These are phyloP conservation scores for Eucalyptus pauciflora DNA, from an alignment of 345 rosid genomes.

Conservation along the genomic window DNA sequence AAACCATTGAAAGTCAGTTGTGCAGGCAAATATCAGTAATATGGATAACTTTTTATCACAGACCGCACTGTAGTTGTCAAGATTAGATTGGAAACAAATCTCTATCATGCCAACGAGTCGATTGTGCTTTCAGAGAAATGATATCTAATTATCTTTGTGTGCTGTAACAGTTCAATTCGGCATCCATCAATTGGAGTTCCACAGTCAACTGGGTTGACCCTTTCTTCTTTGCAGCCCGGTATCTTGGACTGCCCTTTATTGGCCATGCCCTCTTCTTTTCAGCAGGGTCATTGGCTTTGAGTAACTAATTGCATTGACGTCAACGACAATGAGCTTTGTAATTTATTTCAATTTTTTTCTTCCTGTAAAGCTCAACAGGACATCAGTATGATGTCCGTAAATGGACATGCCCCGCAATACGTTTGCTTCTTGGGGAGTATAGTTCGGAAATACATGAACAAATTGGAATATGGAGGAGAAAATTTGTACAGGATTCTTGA, in stretches of 20 bases:
- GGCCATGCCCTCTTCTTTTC: constrained; percentile 17
- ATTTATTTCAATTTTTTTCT: not conserved
- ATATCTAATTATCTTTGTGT: not conserved
- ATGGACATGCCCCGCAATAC: not conserved
- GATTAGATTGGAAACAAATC: not conserved
- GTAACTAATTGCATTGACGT: not conserved
- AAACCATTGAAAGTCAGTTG: not conserved
- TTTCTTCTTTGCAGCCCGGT: constrained; percentile 58
- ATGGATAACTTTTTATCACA: not conserved
- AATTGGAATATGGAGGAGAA: not conserved
- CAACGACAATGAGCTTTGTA: not conserved
- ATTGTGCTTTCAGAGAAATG: not conserved
- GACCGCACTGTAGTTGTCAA: not conserved
- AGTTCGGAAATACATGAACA: not conserved
- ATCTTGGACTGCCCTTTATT: constrained; percentile 48
- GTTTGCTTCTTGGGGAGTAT: not conserved
- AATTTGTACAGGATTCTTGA: not conserved
- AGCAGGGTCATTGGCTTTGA: constrained; percentile 12
- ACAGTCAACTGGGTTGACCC: constrained; percentile 51
- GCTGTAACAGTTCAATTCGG: constrained; percentile 49
- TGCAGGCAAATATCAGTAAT: not conserved
- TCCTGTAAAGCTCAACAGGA: not conserved
- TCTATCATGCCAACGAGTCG: not conserved
- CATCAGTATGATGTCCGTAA: not conserved
- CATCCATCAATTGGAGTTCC: constrained; percentile 53